These are phyloP conservation scores for Nectriaceae sp. DNA, from an alignment of 2,329 filamentous ascomycete genomes.

Conservation along the genomic window DNA sequence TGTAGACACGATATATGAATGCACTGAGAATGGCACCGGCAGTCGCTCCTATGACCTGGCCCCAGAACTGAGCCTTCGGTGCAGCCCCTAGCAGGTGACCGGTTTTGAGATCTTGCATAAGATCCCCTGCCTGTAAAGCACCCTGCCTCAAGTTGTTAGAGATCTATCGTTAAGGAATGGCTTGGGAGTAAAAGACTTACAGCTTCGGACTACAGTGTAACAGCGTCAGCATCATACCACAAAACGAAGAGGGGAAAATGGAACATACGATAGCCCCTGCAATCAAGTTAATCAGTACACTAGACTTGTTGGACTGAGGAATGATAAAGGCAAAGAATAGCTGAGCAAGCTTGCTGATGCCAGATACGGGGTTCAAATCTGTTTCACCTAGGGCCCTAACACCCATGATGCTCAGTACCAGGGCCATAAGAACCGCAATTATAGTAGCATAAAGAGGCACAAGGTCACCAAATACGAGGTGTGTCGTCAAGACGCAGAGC, in stretches of 20 bases:
- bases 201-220: constrained; percentile 39
- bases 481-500: constrained; percentile 80
- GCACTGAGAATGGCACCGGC: constrained; percentile 86
- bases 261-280: constrained; percentile 74
- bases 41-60: constrained; percentile 87
- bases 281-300: constrained; percentile 92
- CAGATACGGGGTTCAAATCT: constrained; percentile 93
- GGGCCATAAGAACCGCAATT: constrained; percentile 79
- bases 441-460: constrained; percentile 78
- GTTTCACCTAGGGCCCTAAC: constrained; percentile 75
- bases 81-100: constrained; percentile 90
- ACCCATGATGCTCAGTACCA: constrained; percentile 75
- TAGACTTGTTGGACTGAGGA: constrained; percentile 75
- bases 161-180: not conserved
- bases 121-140: constrained; percentile 90
- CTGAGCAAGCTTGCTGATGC: constrained; percentile 95
- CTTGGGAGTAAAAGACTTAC: constrained; percentile 25
- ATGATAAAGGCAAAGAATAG: constrained; percentile 92
- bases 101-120: constrained; percentile 97
- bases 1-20: constrained; percentile 86
- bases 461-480: constrained; percentile 78
- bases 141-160: constrained; percentile 42
- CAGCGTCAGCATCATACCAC: constrained; percentile 5
- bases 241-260: not conserved
- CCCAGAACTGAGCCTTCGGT: constrained; percentile 94